Evolutionary conservation across 345 rosid genomes (phyloP).

Genomic region (Eutrema yunnanense): DNA sequence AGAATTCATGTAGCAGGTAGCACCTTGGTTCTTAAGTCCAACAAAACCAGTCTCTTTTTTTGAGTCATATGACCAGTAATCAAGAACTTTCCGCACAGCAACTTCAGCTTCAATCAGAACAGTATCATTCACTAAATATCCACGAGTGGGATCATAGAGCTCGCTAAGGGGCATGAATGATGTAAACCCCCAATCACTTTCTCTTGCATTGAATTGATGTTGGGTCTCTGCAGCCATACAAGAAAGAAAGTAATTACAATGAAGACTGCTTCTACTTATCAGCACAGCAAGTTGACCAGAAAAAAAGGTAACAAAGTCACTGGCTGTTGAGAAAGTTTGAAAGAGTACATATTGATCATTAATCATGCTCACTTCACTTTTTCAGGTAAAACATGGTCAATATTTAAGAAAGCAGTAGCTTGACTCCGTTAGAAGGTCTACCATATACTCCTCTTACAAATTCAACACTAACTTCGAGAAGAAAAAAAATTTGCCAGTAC

Average conservation of each 20-base stretch:
- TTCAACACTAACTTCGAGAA: background rate
- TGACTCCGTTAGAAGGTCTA: background rate
- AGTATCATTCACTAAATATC: conserved; percentile 71
- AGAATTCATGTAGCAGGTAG: conserved; percentile 98
- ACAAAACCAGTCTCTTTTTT: conserved; percentile 98
- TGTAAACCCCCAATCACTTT: conserved; percentile 99
- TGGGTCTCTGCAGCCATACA: conserved; percentile 64
- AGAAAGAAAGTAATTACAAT: background rate
- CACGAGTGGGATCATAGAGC: conserved; percentile 78
- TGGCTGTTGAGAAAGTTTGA: conserved; percentile 4
- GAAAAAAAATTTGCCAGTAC: background rate
- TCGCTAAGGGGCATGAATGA: conserved; percentile 93
- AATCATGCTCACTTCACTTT: background rate
- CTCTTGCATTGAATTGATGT: conserved; percentile 92
- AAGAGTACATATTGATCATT: background rate
- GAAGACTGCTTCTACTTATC: background rate
- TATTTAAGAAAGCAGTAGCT: background rate
- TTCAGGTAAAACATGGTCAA: conserved; percentile 6
- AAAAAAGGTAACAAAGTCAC: background rate
- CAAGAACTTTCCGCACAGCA: conserved; percentile 71
- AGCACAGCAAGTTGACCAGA: conserved; percentile 9
- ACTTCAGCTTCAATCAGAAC: conserved; percentile 93
- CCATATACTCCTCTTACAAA: background rate
- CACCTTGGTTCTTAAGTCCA: conserved; percentile 98
- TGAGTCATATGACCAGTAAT: conserved; percentile 95